phyloP scores from a whole-genome alignment of 169 alveolate species.

The Cryptosporidium canis region DNA sequence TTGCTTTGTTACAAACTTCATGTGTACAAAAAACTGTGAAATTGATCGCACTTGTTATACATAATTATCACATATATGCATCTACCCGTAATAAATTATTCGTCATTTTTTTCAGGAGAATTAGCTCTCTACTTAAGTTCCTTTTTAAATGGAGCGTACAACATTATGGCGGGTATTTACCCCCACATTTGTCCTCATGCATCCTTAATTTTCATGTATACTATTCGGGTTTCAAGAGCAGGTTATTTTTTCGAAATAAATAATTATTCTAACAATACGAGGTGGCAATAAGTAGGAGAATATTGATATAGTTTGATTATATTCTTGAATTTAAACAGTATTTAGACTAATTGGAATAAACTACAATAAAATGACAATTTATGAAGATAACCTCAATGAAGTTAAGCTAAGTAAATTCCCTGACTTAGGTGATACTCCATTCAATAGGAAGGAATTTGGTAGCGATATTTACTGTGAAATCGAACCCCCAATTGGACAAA shows the following conservation, averaged over 20 bases:
- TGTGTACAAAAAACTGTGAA: not conserved
- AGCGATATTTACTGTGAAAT: not conserved
- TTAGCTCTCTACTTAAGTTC: no score
- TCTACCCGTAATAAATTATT: not conserved
- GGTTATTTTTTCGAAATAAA: not conserved
- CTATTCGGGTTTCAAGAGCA: constrained; percentile 1
- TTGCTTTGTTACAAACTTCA: no score
- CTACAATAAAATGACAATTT: constrained; percentile 20
- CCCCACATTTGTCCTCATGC: constrained; percentile 75
- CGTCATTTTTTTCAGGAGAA: no score
- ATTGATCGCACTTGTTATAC: not conserved
- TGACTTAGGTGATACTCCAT: not conserved
- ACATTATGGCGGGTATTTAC: constrained; percentile 40
- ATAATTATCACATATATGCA: not conserved
- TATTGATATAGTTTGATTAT: not conserved
- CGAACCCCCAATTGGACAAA: not conserved
- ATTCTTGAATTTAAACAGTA: not conserved
- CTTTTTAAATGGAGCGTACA: no score
- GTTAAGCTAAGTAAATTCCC: constrained; percentile 56
- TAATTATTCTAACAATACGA: not conserved
- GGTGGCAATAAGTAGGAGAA: not conserved
- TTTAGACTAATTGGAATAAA: not conserved
- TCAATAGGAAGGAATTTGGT: not conserved
- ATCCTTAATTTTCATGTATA: constrained; percentile 43
- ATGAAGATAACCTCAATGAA: constrained; percentile 22